Base-by-base conservation (phyloP, 1,284 basidiomycete genomes). In the Tilletiaria anomala region DNA sequence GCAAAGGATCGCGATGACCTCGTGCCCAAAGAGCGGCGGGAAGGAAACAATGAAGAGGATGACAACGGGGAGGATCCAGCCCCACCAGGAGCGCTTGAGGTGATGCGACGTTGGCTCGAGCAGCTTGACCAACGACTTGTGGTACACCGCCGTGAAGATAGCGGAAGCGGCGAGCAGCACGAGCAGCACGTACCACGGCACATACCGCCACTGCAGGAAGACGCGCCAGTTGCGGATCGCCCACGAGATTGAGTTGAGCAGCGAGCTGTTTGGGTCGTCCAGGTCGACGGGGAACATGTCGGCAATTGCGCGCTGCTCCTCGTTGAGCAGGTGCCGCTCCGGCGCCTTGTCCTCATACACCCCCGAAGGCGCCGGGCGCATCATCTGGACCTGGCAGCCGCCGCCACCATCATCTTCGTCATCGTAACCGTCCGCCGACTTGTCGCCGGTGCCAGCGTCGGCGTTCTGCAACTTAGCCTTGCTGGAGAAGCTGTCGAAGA, bases 131-230 rank as follows among this genome's bases (percentile, higher is more conserved):
- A 29, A 8, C n/a, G 8, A n/a, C 10, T n/a, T 29, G 26, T 29
- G 26, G 26, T 8, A 29, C 10, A 83, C 61, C 2, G 75, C 71
- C 49, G 83, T 73, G 39, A 83, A 72, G 2, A 70, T 69, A 6
- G 75, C 72, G n/a, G 80, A 20, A 29, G 73, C 70, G 21, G 73
- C 41, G 44, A 69, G 44, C 35, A 71, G 38, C n/a, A 69, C 42
- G 3, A 48, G 21, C 20, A 54, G 54, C 32, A 73, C 37, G 47
- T 72, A 73, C 53, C 65, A 81, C 43, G 42, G 52, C 12, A 48
- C 21, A 21, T 59, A 60, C 14, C 37, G 40, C 22, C 53, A 45
- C 21, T 46, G 40, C 40, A 61, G 47, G 39, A 39, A 58, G 5
- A 20, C 24, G 26, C 47, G 47, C 55, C 55, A 61, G 26, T 54